Conservation (phyloP, 2,329 filamentous ascomycete genomes). For the Xylaria sp. region DNA sequence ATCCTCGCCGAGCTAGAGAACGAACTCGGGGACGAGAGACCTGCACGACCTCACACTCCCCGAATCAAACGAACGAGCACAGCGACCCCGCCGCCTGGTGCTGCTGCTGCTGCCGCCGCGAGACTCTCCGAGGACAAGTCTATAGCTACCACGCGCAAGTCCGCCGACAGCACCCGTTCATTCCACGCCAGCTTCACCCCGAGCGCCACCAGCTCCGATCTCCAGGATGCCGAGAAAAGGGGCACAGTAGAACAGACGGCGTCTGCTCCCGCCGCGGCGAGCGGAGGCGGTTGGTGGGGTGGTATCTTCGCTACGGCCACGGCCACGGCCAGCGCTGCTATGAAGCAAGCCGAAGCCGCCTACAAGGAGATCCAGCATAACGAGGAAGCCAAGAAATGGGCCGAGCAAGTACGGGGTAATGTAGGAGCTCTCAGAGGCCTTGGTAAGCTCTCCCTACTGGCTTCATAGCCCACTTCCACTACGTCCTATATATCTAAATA, state of each 20-base stretch:
- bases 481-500: background rate
- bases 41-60: constrained; percentile 85
- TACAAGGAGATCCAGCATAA: constrained; percentile 97
- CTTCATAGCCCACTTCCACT: background rate
- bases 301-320: constrained; percentile 81
- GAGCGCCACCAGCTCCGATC: constrained; percentile 71
- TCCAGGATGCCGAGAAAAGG: constrained; percentile 68
- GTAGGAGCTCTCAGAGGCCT: constrained; percentile 80
- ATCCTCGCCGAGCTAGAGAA: constrained; percentile 89
- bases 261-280: constrained; percentile 43
- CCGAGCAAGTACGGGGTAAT: constrained; percentile 91
- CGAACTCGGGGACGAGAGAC: constrained; percentile 75
- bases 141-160: constrained; percentile 68
- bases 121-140: constrained; percentile 74
- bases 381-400: constrained; percentile 96
- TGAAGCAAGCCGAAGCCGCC: constrained; percentile 92
- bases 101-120: constrained; percentile 60
- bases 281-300: constrained; percentile 87
- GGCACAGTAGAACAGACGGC: constrained; percentile 57
- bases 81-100: constrained; percentile 61
- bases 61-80: constrained; percentile 67
- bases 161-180: constrained; percentile 78
- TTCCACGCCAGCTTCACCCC: constrained; percentile 78
- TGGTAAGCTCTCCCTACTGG: constrained; percentile 62
- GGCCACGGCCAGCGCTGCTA: constrained; percentile 71